Conservation (phyloP, 169 alveolate genomes). For the Hepatocystis sp. region DNA sequence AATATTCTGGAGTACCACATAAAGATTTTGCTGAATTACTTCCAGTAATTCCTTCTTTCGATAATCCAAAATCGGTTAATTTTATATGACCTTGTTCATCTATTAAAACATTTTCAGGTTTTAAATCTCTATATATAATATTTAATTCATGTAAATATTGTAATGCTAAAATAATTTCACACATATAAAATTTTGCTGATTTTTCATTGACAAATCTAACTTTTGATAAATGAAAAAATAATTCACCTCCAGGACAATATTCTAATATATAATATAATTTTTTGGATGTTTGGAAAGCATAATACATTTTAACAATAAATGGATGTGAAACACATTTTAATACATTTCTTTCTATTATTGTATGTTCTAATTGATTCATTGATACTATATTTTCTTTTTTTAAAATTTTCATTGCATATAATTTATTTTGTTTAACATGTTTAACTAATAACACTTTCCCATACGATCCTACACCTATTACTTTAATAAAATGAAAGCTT, state of each 20-base stretch:
- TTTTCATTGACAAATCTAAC: conserved; percentile 72
- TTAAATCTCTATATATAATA: conserved; percentile 88
- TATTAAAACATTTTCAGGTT: conserved; percentile 89
- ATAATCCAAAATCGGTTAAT: conserved; percentile 89
- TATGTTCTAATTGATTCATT: conserved; percentile 80
- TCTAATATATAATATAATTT: conserved; percentile 86
- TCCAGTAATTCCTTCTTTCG: conserved; percentile 81
- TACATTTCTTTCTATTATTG: conserved; percentile 78
- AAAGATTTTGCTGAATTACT: conserved; percentile 81
- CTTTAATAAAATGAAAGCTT: conserved; percentile 89
- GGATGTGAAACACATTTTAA: conserved; percentile 83
- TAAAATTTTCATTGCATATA: conserved; percentile 82
- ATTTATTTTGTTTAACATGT: conserved; percentile 19
- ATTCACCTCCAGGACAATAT: conserved; percentile 88
- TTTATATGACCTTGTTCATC: conserved; percentile 86
- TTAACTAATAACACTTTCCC: conserved; percentile 91
- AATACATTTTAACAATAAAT: conserved; percentile 83
- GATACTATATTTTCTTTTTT: conserved; percentile 80
- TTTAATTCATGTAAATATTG: conserved; percentile 85
- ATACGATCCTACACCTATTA: conserved; percentile 94
- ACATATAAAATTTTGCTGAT: conserved; percentile 80
- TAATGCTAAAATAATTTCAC: conserved; percentile 86
- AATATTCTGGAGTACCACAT: conserved; percentile 91
- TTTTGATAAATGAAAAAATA: conserved; percentile 81
- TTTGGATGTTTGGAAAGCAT: conserved; percentile 84